Base-by-base conservation (phyloP, 108 stramenopile species). In the Mayamaea pseudoterrestris region DNA sequence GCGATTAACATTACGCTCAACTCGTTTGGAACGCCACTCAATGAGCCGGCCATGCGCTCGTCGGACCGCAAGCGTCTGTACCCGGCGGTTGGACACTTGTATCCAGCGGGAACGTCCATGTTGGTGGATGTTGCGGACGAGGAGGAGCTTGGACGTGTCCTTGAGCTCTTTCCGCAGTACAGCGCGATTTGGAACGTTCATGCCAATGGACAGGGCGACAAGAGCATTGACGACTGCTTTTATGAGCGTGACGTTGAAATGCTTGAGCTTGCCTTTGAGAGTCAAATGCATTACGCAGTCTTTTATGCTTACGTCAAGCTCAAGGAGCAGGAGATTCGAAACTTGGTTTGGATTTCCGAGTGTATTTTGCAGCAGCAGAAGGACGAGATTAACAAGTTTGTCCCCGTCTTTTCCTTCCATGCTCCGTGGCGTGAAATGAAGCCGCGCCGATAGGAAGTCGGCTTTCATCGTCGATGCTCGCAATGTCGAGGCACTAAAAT, bases 281-380 rank as follows among this genome's bases (percentile, higher is more conserved):
- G 93, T 22, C 98, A 99, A 70, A 89, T 99, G 68, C 96, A 99
- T 65, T 99, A 85, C 57, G 98, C 71, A 2, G 64, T 73, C 37
- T 98, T 96, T 62, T 99, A 99, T 60, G 94, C 98, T 14, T 98
- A 97, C 68, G 94, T 97, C 22, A 97, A 97, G 77, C 94, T 99
- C 47, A 99, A 99, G 92, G 96, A 98, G 68, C 96, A 98, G 71
- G 96, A 99, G 66, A 94, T 97, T 51, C 89, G 95, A 43, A 99
- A 99, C 73, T 70, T 99, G 63, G 98, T 97, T 16, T 99, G 98
- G 98, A 93, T 99, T 55, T 74, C 83, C 21, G 98, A 99, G 58
- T 99, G 98, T 69, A 95, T 99, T 57, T 69, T 97, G 28, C 98
- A 99, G 75, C 83, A 86, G 36, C 94, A 95, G 68, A 93, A 96